Evolutionary conservation across 2,329 filamentous ascomycete genomes (phyloP), one percentile per base, ranked within the genome.

Genomic region (Alternaria ethzedia): DNA sequence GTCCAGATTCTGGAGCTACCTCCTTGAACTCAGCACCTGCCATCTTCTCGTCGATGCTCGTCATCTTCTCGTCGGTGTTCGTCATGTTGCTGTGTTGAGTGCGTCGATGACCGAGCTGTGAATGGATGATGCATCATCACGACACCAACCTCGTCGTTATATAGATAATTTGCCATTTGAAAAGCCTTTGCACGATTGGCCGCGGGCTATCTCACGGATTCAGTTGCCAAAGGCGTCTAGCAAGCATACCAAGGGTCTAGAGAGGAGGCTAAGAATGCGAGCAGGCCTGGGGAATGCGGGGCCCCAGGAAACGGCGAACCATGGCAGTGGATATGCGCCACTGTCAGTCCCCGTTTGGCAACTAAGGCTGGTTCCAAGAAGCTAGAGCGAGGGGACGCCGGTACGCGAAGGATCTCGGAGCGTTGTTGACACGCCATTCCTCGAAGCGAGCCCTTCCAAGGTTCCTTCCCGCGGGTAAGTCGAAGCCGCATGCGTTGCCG

Each of bases 21-120:
- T 72, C 68, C 54, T 69, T 72, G 63, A 66, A 65, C 28, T 70
- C 69, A 55, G 64, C 54, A 23, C 60, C 62, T 5, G 54, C 61
- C 57, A 63, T 66, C 63, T 69, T 69, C 54, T 68, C 65, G 52
- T 62, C 58, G 32, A 56, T 41, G n/a, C n/a, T 41, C 26, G 20
- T 45, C 15, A 11, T 43, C 57, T 12, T 32, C 26, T 12, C 23
- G 44, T 26, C 62, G 36, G 36, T 65, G 65, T 62, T 63, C 17
- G 65, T 49, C 68, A 70, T 70, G 43, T 47, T 58, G 30, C 15
- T 21, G 36, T 5, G 43, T 36, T 4, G 25, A 23, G 36, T 30
- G 25, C 13, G 21, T 9, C 7, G 23, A 32, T n/a, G 25, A 30
- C 10, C n/a, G 20, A 41, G 36, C n/a, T 41, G 36, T 41, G 36